phyloP scores from a whole-genome alignment of 306 rosid species.

The Castanopsis chinensis region DNA sequence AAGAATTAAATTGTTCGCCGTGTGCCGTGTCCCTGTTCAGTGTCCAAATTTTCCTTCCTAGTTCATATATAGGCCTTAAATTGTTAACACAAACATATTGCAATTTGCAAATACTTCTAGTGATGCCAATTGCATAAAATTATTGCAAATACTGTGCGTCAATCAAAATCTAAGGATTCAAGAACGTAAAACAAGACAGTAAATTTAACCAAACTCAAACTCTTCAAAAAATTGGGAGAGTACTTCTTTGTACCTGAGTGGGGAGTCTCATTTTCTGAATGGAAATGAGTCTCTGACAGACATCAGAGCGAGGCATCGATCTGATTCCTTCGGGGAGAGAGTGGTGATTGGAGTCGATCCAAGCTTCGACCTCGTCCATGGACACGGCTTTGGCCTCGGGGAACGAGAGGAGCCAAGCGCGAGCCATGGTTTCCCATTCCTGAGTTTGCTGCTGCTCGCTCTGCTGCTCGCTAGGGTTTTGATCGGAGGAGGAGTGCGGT shows the following conservation, averaged over 20 bases:
- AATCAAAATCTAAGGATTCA: no score
- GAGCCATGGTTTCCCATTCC: constrained; percentile 97
- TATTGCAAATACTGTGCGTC: no score
- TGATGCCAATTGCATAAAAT: not conserved
- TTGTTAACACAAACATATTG: no score
- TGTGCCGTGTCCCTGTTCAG: no score
- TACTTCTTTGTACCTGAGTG: constrained; percentile 29
- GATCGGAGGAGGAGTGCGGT: constrained; percentile 22
- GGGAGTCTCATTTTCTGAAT: constrained; percentile 78
- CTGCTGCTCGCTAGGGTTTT: constrained; percentile 30
- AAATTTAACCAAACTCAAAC: not conserved
- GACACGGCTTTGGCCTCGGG: constrained; percentile 75
- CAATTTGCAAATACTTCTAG: no score
- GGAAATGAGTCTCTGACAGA: constrained; percentile 74
- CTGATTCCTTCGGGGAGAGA: constrained; percentile 72
- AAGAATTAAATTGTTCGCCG: no score
- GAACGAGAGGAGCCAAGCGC: constrained; percentile 84
- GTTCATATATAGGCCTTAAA: no score
- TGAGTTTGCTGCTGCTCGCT: constrained; percentile 42
- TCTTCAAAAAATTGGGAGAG: not conserved
- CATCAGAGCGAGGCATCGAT: constrained; percentile 87
- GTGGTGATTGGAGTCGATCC: constrained; percentile 73
- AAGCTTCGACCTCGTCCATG: constrained; percentile 82
- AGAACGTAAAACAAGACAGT: no score
- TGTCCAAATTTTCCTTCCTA: no score